Evolutionary conservation across 2,329 filamentous ascomycete genomes (phyloP).

Genomic region (Cadophora gregata): DNA sequence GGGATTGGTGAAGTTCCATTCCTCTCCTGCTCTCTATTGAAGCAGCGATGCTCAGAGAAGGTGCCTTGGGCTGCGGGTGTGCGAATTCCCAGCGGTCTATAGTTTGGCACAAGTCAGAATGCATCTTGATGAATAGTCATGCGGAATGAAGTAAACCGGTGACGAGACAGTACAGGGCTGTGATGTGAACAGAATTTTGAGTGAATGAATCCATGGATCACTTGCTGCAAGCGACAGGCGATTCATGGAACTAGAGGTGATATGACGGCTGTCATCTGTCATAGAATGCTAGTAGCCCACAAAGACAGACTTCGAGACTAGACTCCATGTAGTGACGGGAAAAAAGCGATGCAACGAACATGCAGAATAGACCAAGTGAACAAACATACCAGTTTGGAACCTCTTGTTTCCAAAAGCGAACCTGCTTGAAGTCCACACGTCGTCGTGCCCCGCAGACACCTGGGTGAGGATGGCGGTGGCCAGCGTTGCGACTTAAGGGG

Average conservation of each 20-base stretch:
- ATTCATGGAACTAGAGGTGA: not conserved
- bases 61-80: not conserved
- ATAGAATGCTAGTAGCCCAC: not conserved
- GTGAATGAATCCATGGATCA: not conserved
- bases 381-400: conserved; percentile 18
- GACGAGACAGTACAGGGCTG: not conserved
- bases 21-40: conserved; percentile 8
- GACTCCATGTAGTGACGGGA: too few species aligned
- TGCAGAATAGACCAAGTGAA: not conserved
- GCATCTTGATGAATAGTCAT: not conserved
- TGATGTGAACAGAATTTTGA: not conserved
- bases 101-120: not conserved
- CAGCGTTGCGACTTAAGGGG: conserved; percentile 35
- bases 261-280: not conserved
- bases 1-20: conserved; percentile 32
- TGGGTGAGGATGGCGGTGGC: conserved; percentile 33
- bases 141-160: not conserved
- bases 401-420: conserved; percentile 11
- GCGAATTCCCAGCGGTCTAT: conserved; percentile 11
- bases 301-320: not conserved
- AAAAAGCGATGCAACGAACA: not conserved
- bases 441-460: conserved; percentile 25
- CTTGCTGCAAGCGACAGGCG: not conserved
- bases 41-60: not conserved
- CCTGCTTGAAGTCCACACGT: conserved; percentile 17